phyloP scores from a whole-genome alignment of 768 basidiomycete species.

The Serendipita vermifera region DNA sequence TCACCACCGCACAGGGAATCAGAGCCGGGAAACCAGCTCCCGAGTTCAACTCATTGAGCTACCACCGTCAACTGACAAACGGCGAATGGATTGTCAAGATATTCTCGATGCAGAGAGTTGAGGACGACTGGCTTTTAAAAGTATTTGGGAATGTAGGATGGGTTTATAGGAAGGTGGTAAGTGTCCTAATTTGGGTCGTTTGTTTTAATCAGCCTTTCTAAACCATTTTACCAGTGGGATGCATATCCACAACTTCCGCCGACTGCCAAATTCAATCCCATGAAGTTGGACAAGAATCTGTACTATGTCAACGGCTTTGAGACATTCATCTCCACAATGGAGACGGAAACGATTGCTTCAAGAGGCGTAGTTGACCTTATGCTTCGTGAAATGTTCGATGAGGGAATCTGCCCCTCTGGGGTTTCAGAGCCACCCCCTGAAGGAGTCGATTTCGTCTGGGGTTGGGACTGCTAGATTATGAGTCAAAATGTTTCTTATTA shows the following conservation, averaged over 20 bases:
- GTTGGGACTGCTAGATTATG: constrained; percentile 61
- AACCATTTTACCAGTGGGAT: constrained; percentile 47
- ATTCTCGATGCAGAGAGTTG: constrained; percentile 54
- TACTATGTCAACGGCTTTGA: constrained; percentile 92
- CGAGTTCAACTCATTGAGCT: constrained; percentile 78
- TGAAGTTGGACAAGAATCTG: constrained; percentile 62
- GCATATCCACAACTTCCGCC: constrained; percentile 66
- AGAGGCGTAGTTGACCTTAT: constrained; percentile 75
- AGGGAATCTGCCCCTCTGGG: constrained; percentile 42
- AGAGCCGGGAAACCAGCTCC: constrained; percentile 45
- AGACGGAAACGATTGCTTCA: constrained; percentile 75
- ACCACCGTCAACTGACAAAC: constrained; percentile 48
- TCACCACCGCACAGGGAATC: constrained; percentile 59
- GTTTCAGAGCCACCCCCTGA: constrained; percentile 7
- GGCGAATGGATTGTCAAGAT: constrained; percentile 73
- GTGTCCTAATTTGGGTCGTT: constrained; percentile 6
- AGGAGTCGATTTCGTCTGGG: constrained; percentile 41
- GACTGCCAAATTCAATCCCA: constrained; percentile 53
- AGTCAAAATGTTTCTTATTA: too few species aligned
- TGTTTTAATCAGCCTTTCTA: constrained; percentile 10
- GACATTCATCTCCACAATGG: constrained; percentile 89
- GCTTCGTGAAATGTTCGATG: constrained; percentile 55
- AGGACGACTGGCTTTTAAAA: constrained; percentile 54
- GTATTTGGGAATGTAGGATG: constrained; percentile 67
- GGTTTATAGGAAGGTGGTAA: constrained; percentile 68